Evolutionary conservation across 306 rosid genomes (phyloP), one percentile per base, ranked within the genome.

Genomic region (Astragalus glycyphyllos): DNA sequence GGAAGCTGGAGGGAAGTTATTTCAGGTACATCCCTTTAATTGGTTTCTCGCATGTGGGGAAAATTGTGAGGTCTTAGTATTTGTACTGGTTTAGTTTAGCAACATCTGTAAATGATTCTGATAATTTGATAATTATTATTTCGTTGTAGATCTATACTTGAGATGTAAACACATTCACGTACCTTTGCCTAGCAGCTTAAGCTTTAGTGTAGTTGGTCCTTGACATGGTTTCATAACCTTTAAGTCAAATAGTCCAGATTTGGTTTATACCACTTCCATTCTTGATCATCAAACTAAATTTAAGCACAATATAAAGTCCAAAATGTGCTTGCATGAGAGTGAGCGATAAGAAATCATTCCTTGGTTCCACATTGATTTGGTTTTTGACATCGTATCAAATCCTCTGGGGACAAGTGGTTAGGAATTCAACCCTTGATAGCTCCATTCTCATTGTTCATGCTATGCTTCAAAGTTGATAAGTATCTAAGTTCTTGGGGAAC

Each of bases 1-100:
- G 89, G 94, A 49, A 90, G 87, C 84, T 83, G 94, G 87, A 89
- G 89, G 65, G 96, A 93, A 83, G 85, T 76, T 42, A 88, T 93
- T 78, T 87, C 96, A 81, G 96, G 98, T 89, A 84, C 66, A 11
- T 51, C 26, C 15, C 64, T 55, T 53, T 56, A 68, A 10, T 47
- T 50, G 35, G 68, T 61, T 72, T 58, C 59, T 57, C 31, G 23
- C 58, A 57, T 47, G 42, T 56, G 65, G 45, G 56, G 77, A 41
- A 42, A 51, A 55, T 16, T 34, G n/a, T 20, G 54, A 65, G 62
- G 38, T 71, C 66, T 29, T 38, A 46, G 57, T 51, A 58, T 32
- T 50, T 72, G 50, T 55, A 16, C 35, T 56, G 26, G 55, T 59
- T 41, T 42, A 16, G 53, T 38, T 37, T 31, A 59, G 55, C 58